Percentiles rank a stretch among this genome's conserved stretches.
These are phyloP conservation scores for Ustulina deusta DNA, from an alignment of 2,329 filamentous ascomycete species.

Conservation along the genomic window DNA sequence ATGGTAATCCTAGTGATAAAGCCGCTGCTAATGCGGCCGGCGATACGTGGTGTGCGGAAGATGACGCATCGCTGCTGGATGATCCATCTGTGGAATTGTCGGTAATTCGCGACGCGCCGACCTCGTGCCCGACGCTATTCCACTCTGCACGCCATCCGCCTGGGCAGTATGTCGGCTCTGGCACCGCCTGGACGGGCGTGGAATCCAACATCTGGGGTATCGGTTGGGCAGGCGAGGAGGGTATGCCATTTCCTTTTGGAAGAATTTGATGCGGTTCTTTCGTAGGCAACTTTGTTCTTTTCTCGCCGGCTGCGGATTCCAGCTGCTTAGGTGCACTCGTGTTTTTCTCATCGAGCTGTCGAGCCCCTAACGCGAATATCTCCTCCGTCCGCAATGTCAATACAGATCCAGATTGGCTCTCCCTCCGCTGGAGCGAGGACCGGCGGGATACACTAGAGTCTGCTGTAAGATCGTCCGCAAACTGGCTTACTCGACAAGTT, in stretches of 20 bases:
- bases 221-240: conserved; percentile 23
- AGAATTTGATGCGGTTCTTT: conserved; percentile 37
- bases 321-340: conserved; percentile 3
- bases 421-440: conserved; percentile 44
- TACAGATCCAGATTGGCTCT: conserved; percentile 41
- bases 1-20: background rate
- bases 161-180: conserved; percentile 44
- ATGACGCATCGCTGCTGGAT: conserved; percentile 18
- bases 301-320: conserved; percentile 27
- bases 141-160: conserved; percentile 48
- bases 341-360: conserved; percentile 1
- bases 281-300: conserved; percentile 36
- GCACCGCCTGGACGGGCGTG: conserved; percentile 33
- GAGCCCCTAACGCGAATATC: conserved; percentile 39
- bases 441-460: conserved; percentile 47
- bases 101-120: conserved; percentile 20
- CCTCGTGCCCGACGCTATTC: conserved; percentile 42
- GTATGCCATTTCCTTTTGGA: background rate
- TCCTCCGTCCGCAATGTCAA: conserved; percentile 45
- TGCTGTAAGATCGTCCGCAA: conserved; percentile 43
- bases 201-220: conserved; percentile 17
- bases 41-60: conserved; percentile 17
- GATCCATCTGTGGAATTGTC: conserved; percentile 7
- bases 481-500: conserved; percentile 43
- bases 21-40: conserved; percentile 7